Percentiles rank a stretch among this genome's conserved stretches.
phyloP scores from a whole-genome alignment of 1,284 basidiomycete genomes.

The Ustilago xerochloae region DNA sequence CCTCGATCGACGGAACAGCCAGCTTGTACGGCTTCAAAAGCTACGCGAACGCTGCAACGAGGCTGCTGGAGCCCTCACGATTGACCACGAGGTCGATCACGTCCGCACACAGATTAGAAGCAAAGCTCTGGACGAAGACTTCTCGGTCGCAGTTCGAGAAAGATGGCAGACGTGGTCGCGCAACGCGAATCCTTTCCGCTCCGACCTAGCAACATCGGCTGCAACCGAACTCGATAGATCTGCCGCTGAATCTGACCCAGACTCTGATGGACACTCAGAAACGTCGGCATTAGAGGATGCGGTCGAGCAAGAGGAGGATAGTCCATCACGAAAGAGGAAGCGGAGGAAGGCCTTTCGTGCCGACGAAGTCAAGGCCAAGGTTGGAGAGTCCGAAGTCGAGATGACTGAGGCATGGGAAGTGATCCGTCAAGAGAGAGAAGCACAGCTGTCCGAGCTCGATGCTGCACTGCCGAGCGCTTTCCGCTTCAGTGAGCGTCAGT shows the following conservation, averaged over 20 bases:
- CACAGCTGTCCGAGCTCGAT: slow-evolving; percentile 17
- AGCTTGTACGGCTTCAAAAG: slow-evolving; percentile 6
- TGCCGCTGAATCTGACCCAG: slow-evolving; percentile 3
- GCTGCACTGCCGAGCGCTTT: slow-evolving; percentile 31
- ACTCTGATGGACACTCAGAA: slow-evolving; percentile 4
- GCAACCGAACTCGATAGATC: slow-evolving; percentile 12
- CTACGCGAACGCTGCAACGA: slow-evolving; percentile 6
- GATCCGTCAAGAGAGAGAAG: slow-evolving; percentile 30
- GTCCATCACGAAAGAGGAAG: slow-evolving; percentile 7
- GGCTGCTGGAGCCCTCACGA: slow-evolving; percentile 6
- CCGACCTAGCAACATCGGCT: slow-evolving; percentile 31
- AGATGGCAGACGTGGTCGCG: slow-evolving; percentile 51
- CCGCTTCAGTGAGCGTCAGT: slow-evolving; percentile 25
- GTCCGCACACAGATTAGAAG: slow-evolving; percentile 12
- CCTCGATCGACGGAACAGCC: slow-evolving; percentile 22
- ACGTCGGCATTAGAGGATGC: slow-evolving; percentile 13
- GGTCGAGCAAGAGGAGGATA: slow-evolving; percentile 1
- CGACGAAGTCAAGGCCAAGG: background rate
- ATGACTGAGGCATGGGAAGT: slow-evolving; percentile 13
- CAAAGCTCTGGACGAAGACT: slow-evolving; percentile 37
- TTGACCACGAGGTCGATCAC: slow-evolving; percentile 28
- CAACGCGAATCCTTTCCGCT: slow-evolving; percentile 26
- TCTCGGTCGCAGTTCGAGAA: slow-evolving; percentile 37
- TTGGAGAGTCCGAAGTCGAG: slow-evolving; percentile 2
- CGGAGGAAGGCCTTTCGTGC: slow-evolving; percentile 1